phyloP scores from a whole-genome alignment of 1,139 yeast genomes.

The Groenewaldozyma sp. region DNA sequence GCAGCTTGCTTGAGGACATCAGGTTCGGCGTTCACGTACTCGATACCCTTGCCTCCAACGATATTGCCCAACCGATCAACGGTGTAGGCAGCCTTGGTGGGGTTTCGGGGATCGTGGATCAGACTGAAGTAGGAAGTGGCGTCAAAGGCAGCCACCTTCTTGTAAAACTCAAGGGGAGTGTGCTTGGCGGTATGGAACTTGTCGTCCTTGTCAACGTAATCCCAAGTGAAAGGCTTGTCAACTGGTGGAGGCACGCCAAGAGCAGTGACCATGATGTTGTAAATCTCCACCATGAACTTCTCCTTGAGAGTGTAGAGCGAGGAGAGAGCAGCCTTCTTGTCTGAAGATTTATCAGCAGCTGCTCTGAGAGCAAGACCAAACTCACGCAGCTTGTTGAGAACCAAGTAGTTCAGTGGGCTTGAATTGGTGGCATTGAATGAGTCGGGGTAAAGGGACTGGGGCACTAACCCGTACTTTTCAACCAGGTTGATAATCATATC shows the following conservation, averaged over 20 bases:
- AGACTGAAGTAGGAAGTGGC: slow-evolving; percentile 46
- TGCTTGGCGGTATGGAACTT: slow-evolving; percentile 39
- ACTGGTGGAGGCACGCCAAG: slow-evolving; percentile 60
- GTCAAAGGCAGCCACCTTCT: slow-evolving; percentile 37
- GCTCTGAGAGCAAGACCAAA: slow-evolving; percentile 47
- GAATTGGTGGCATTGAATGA: slow-evolving; percentile 48
- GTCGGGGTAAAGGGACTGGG: slow-evolving; percentile 52
- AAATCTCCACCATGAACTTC: slow-evolving; percentile 44
- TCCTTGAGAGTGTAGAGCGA: slow-evolving; percentile 34
- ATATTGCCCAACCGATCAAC: slow-evolving; percentile 55
- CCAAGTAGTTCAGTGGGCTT: slow-evolving; percentile 40
- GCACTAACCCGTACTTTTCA: slow-evolving; percentile 54
- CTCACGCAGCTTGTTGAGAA: slow-evolving; percentile 52
- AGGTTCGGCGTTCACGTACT: slow-evolving; percentile 50
- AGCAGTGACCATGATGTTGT: slow-evolving; percentile 44
- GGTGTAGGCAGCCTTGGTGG: slow-evolving; percentile 44
- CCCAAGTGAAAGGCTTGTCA: slow-evolving; percentile 47
- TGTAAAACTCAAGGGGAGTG: slow-evolving; percentile 47
- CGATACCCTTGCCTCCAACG: slow-evolving; percentile 52
- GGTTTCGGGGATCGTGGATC: slow-evolving; percentile 57
- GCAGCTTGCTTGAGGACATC: slow-evolving; percentile 44
- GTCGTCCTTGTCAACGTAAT: slow-evolving; percentile 48
- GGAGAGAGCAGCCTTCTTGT: slow-evolving; percentile 20
- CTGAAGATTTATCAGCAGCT: slow-evolving; percentile 18
- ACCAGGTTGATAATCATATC: slow-evolving; percentile 58